Percentiles rank a stretch among this genome's conserved stretches.
Conservation (phyloP, 352 stramenopile species). For the Globisporangium lucens region DNA sequence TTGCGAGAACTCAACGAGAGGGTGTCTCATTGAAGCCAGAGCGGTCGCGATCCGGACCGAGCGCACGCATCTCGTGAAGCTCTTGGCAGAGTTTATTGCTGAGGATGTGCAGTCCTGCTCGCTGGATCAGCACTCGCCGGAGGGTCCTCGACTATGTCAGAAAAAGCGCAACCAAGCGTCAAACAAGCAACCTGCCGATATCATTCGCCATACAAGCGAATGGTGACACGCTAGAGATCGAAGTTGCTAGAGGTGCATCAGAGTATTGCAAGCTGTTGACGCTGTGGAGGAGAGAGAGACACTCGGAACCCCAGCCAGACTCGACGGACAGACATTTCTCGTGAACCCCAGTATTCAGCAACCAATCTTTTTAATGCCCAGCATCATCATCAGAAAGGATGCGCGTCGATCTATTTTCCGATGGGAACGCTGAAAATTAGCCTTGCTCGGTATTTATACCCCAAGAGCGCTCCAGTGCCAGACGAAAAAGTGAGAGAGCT, state of each 20-base stretch:
- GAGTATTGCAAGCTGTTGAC: not conserved
- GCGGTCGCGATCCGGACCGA: not conserved
- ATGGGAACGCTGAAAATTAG: not conserved
- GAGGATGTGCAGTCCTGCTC: not conserved
- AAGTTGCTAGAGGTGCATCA: too few relatives aligned
- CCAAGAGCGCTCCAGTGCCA: not conserved
- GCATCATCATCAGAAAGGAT: not conserved
- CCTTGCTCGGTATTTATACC: constrained; percentile 1
- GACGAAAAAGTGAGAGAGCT: not conserved
- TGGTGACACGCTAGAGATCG: too few relatives aligned
- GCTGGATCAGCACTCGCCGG: constrained; percentile 1
- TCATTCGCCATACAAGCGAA: too few relatives aligned
- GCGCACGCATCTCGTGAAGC: not conserved
- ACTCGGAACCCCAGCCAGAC: not conserved
- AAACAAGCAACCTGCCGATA: too few relatives aligned
- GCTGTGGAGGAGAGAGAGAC: not conserved
- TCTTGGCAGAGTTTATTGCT: not conserved
- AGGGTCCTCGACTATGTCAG: not conserved
- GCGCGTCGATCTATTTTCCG: not conserved
- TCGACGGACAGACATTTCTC: not conserved
- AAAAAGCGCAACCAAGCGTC: not conserved
- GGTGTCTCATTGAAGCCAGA: constrained; percentile 4
- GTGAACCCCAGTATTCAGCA: not conserved
- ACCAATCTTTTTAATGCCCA: not conserved
- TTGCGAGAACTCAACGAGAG: not conserved